Evolutionary conservation across 129 eudicot genomes (phyloP), one percentile per base, ranked within the genome.

Genomic region (Chrysanthemum lavandulifolium): DNA sequence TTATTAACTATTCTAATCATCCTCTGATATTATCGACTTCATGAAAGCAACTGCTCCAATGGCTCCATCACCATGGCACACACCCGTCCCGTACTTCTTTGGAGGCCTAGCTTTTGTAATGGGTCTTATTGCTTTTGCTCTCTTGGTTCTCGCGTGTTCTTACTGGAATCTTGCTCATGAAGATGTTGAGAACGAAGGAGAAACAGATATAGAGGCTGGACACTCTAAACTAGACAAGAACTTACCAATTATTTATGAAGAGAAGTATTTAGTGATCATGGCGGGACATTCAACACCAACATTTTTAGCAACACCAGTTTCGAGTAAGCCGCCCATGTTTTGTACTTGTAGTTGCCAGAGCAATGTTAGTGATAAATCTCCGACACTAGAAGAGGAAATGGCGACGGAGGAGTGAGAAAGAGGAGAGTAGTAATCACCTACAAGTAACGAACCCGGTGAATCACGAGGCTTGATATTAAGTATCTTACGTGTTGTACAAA

Each of bases 71-170:
- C 83, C 79, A 7, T 86, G 96, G 96, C 92, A 89, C 75, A 77
- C 96, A 1, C 92, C 92, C 72, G 89, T 89, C 7, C 92, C 96
- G 33, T 89, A 89, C 78, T 82, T 89, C n/a, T 86, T 86, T 63
- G 92, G 92, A 0, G 96, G 90, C 2, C 73, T 89, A n/a, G 92
- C 96, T 1, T 89, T 87, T 40, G 70, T 86, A 81, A 45, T 89
- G 49, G 96, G 90, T 40, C 90, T 89, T 69, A 86, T 89, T 50
- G 92, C 89, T 10, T 89, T 89, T 36, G 90, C 96, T 16, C 88
- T 89, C 11, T 15, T 86, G 15, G 73, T 84, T 68, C 85, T 89
- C 19, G 96, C 90, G 0, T 89, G 96, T 69, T 80, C 96, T 23
- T 89, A 86, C 84, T 85, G 85, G 77, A 86, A 82, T 65, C 86